Conservation (phyloP, 768 basidiomycete species). For the Lactarius psammicola region DNA sequence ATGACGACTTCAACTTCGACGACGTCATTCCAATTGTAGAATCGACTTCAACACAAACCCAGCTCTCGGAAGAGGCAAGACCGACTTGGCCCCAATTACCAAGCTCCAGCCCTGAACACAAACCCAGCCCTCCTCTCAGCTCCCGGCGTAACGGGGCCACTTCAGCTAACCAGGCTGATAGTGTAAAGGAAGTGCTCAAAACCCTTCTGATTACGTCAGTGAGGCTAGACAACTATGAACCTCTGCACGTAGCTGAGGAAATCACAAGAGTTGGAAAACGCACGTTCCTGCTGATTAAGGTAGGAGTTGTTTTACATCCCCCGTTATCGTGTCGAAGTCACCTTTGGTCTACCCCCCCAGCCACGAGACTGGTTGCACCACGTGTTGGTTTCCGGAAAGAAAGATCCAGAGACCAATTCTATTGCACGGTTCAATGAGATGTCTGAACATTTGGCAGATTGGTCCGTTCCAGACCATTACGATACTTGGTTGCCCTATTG, state of each 20-base stretch:
- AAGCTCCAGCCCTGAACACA: constrained; percentile 53
- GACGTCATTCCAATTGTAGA: constrained; percentile 28
- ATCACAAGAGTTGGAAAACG: constrained; percentile 73
- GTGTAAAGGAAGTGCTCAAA: constrained; percentile 58
- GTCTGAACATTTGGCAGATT: constrained; percentile 82
- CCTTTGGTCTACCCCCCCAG: constrained; percentile 40
- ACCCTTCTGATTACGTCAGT: constrained; percentile 59
- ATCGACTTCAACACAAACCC: constrained; percentile 30
- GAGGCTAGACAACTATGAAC: constrained; percentile 54
- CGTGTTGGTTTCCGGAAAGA: constrained; percentile 66
- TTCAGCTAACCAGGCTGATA: constrained; percentile 13
- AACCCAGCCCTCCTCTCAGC: constrained; percentile 61
- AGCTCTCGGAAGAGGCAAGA: constrained; percentile 18
- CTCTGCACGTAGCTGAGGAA: constrained; percentile 76
- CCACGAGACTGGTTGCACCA: constrained; percentile 87
- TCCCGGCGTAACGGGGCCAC: constrained; percentile 29
- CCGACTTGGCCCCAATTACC: constrained; percentile 18
- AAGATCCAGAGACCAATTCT: constrained; percentile 61
- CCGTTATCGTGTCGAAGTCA: constrained; percentile 23
- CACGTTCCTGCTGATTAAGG: constrained; percentile 75
- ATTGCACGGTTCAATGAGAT: constrained; percentile 72
- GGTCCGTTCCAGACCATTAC: constrained; percentile 45
- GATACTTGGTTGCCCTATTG: constrained; percentile 10
- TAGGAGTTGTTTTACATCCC: constrained; percentile 36
- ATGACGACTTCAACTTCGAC: constrained; percentile 56